Evolutionary conservation across 768 basidiomycete genomes (phyloP).

Genomic region (Agaricus sinodeliciosus): DNA sequence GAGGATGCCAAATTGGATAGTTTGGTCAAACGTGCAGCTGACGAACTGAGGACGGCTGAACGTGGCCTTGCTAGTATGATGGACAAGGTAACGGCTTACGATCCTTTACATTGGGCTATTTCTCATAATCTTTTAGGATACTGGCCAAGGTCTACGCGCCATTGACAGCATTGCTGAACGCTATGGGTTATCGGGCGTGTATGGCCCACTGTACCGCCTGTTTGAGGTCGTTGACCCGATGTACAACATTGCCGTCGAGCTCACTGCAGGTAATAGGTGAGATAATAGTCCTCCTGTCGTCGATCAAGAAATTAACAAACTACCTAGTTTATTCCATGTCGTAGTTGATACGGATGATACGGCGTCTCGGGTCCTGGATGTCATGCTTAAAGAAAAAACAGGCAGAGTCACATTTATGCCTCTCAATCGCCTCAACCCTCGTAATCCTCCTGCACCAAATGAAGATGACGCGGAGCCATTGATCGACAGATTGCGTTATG

Average conservation of each 20-base stretch:
- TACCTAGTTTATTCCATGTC: conserved; percentile 83
- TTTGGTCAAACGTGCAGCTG: conserved; percentile 65
- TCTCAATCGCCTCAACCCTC: conserved; percentile 87
- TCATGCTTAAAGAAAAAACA: conserved; percentile 89
- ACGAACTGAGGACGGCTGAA: conserved; percentile 79
- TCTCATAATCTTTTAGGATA: conserved; percentile 53
- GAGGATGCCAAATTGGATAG: conserved; percentile 88
- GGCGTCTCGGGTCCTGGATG: conserved; percentile 82
- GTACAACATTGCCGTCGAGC: conserved; percentile 89
- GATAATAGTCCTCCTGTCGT: not conserved
- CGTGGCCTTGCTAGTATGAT: conserved; percentile 81
- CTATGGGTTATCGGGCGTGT: conserved; percentile 73
- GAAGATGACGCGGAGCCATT: conserved; percentile 77
- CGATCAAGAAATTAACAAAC: conserved; percentile 7
- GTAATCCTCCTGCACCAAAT: conserved; percentile 55
- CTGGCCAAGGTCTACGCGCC: conserved; percentile 79
- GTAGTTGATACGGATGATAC: conserved; percentile 97
- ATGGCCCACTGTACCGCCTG: conserved; percentile 90
- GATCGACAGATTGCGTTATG: conserved; percentile 76
- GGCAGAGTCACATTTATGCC: conserved; percentile 99
- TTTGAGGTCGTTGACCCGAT: conserved; percentile 85
- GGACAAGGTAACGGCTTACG: conserved; percentile 65
- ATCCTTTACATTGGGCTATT: conserved; percentile 11
- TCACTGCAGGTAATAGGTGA: conserved; percentile 93
- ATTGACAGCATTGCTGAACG: conserved; percentile 80